Evolutionary conservation across 1,139 yeast species (phyloP).

Genomic region (Sugiyamaella paludigena): DNA sequence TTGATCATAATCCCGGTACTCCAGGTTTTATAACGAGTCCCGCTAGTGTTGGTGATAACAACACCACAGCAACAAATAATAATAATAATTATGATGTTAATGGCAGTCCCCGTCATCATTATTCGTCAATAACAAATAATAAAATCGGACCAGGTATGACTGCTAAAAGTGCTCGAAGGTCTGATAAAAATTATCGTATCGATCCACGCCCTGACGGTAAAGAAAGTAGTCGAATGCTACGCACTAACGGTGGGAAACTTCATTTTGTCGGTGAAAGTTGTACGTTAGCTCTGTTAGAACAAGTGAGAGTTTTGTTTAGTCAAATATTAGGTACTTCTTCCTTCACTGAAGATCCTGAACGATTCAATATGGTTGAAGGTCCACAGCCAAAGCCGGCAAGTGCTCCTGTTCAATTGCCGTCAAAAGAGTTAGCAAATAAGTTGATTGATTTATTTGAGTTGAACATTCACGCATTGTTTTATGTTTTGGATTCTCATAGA

Average conservation of each 20-base stretch:
- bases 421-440: constrained; percentile 32
- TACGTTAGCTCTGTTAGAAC: constrained; percentile 37
- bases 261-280: constrained; percentile 42
- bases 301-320: constrained; percentile 36
- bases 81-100: neutral
- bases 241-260: constrained; percentile 9
- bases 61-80: neutral
- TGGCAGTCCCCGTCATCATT: neutral
- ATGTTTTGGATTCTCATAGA: constrained; percentile 40
- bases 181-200: constrained; percentile 3
- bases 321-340: constrained; percentile 33
- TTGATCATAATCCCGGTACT: neutral
- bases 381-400: constrained; percentile 29
- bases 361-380: constrained; percentile 40
- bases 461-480: constrained; percentile 41
- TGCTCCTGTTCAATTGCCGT: constrained; percentile 36
- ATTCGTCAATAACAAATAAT: neutral
- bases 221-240: constrained; percentile 14
- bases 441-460: constrained; percentile 37
- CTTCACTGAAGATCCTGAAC: constrained; percentile 42
- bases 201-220: constrained; percentile 8
- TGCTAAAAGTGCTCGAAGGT: too few relatives aligned
- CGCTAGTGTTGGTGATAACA: neutral
- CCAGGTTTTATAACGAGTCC: neutral
- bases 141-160: neutral